Evolutionary conservation across 2,329 filamentous ascomycete species (phyloP).

Genomic region (Sclerotinia subarctica): DNA sequence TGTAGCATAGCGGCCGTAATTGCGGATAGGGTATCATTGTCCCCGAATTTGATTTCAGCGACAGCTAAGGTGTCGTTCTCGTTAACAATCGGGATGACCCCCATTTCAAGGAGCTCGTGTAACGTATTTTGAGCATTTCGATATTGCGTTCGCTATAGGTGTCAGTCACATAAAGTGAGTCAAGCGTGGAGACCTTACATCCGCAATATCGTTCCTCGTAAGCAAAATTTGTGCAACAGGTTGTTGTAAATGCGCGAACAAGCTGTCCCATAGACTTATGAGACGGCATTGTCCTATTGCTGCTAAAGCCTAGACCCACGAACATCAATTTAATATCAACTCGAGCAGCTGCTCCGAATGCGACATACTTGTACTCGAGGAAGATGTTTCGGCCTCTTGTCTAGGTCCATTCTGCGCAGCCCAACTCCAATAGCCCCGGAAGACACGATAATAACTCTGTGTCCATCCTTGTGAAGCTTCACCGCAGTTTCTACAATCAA

Average conservation of each 20-base stretch:
- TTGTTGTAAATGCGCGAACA: constrained; percentile 84
- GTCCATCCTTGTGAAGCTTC: constrained; percentile 82
- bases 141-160: constrained; percentile 74
- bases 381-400: constrained; percentile 84
- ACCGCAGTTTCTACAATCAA: constrained; percentile 93
- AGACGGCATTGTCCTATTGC: constrained; percentile 94
- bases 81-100: constrained; percentile 96
- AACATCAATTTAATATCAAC: neutral
- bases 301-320: constrained; percentile 66
- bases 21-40: constrained; percentile 95
- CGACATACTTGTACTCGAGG: constrained; percentile 71
- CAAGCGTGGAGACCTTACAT: constrained; percentile 53
- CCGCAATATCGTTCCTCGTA: constrained; percentile 93
- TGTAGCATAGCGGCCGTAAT: constrained; percentile 98
- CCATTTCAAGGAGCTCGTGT: constrained; percentile 84
- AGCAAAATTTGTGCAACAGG: constrained; percentile 93
- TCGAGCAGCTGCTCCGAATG: neutral
- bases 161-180: constrained; percentile 25
- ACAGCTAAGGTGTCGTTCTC: constrained; percentile 97
- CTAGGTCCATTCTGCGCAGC: constrained; percentile 82
- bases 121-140: constrained; percentile 96
- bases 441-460: constrained; percentile 92
- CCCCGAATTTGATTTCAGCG: constrained; percentile 98
- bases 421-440: constrained; percentile 96
- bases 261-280: constrained; percentile 91